Evolutionary conservation across 1,284 basidiomycete species (phyloP), one percentile per base, ranked within the genome.

Genomic region (Leccinum huronense): DNA sequence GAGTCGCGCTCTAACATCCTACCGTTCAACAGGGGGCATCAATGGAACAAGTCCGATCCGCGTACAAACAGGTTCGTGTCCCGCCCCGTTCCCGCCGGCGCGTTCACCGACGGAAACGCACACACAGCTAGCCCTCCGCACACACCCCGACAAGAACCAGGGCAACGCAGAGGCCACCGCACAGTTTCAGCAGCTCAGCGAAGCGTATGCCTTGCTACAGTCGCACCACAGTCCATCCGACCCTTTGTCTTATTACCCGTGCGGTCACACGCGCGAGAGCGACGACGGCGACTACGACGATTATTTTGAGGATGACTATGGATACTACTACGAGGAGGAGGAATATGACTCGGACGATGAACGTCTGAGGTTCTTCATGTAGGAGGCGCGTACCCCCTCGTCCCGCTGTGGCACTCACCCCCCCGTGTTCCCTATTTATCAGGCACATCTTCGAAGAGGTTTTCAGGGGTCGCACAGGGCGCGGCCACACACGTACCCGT

Each of bases 71-170:
- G 80, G 88, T 86, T 66, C 57, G 75, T 67, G 38, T 27, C 59
- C 23, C 14, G 53, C 16, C 57, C 58, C 58, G 9, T 23, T 40
- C 27, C 19, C 19, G 57, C 33, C 60, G 42, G 61, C 58, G 19
- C 53, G 30, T 56, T 61, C 61, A 42, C 57, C 62, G 19, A 64
- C 27, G 14, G 55, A 40, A 61, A 57, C 53, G 53, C 60, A 11
- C 63, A n/a, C 66, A n/a, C 66, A 89, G 87, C 75, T 85, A 62
- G 88, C 88, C 9, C 78, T 91, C 33, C 80, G 80, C 38, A 87
- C 84, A 0, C 90, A 91, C 74, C 89, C 90, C 7, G 90, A 91
- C 76, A 90, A 90, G 75, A 90, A 90, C 69, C 84, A 81, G 0
- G 81, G 81, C 57, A 82, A 89, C 67, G 80, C 80, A 56, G 80